Evolutionary conservation across 1,284 basidiomycete species (phyloP).

Genomic region (Erythrobasidium hasegawianum): DNA sequence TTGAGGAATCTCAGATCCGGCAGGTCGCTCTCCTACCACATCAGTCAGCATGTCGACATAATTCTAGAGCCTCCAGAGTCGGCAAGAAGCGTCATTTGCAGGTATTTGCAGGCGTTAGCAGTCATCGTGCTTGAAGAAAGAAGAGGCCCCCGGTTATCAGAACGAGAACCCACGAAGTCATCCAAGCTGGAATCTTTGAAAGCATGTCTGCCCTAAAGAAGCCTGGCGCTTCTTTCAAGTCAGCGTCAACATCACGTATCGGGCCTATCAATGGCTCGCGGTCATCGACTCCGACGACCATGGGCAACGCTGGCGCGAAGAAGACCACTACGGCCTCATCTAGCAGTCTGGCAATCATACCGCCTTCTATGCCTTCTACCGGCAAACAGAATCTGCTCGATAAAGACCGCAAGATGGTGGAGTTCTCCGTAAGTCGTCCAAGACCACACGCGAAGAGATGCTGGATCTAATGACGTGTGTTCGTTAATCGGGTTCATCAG

Average conservation of each 20-base stretch:
- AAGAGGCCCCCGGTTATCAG: too few relatives aligned
- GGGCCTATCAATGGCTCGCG: neutral
- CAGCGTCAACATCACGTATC: neutral
- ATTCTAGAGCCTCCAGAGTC: too few relatives aligned
- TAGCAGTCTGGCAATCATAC: neutral
- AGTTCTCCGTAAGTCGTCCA: slow-evolving; percentile 21
- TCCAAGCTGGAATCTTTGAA: too few relatives aligned
- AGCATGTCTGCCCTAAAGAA: too few relatives aligned
- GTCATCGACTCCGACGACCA: neutral
- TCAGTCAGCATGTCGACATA: too few relatives aligned
- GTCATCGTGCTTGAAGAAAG: too few relatives aligned
- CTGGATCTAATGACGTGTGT: neutral
- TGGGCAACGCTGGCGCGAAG: neutral
- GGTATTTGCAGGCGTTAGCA: too few relatives aligned
- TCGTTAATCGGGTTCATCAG: neutral
- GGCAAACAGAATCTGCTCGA: slow-evolving; percentile 31
- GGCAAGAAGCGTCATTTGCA: too few relatives aligned
- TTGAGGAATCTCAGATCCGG: too few relatives aligned
- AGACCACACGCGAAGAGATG: neutral
- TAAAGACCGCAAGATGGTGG: slow-evolving; percentile 31
- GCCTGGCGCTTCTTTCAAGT: neutral
- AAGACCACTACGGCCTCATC: neutral
- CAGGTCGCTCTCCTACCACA: too few relatives aligned
- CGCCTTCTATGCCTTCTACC: neutral
- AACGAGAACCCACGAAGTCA: too few relatives aligned